Evolutionary conservation across 2,329 filamentous ascomycete species (phyloP).

Genomic region (Pochonia chlamydosporia): DNA sequence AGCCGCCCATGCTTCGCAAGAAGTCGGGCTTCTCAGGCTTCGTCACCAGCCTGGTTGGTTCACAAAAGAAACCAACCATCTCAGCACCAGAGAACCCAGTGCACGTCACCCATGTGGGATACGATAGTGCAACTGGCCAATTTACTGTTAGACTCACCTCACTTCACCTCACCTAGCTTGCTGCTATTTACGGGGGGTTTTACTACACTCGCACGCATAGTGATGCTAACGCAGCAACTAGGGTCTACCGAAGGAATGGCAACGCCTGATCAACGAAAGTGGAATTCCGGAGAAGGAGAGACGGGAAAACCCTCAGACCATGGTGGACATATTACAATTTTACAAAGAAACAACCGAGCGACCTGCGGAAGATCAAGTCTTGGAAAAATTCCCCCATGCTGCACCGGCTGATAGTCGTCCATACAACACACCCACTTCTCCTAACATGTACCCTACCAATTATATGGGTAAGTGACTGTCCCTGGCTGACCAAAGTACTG

Average conservation of each 20-base stretch:
- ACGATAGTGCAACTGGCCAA: constrained; percentile 91
- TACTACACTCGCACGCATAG: not conserved
- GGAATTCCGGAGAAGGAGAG: constrained; percentile 95
- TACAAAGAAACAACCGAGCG: constrained; percentile 90
- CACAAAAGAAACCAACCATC: constrained; percentile 85
- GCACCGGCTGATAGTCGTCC: constrained; percentile 51
- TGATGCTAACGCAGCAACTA: constrained; percentile 29
- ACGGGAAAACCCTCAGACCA: constrained; percentile 90
- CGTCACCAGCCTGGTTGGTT: constrained; percentile 76
- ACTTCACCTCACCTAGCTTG: constrained; percentile 1
- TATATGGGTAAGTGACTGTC: constrained; percentile 60
- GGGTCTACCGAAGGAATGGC: constrained; percentile 97
- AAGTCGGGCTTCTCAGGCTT: constrained; percentile 87
- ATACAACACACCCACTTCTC: constrained; percentile 37
- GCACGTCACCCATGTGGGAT: constrained; percentile 95
- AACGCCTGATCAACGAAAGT: constrained; percentile 88
- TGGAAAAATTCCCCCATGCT: constrained; percentile 94
- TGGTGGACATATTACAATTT: constrained; percentile 92
- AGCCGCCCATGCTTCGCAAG: constrained; percentile 61
- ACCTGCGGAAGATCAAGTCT: constrained; percentile 76
- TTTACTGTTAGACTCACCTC: constrained; percentile 67
- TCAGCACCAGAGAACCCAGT: constrained; percentile 97
- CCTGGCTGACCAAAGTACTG: constrained; percentile 31
- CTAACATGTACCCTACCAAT: constrained; percentile 48
- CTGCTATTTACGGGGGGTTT: not conserved